These are phyloP conservation scores for Talaromyces sp. DNA, from an alignment of 2,329 filamentous ascomycete genomes.

Conservation along the genomic window DNA sequence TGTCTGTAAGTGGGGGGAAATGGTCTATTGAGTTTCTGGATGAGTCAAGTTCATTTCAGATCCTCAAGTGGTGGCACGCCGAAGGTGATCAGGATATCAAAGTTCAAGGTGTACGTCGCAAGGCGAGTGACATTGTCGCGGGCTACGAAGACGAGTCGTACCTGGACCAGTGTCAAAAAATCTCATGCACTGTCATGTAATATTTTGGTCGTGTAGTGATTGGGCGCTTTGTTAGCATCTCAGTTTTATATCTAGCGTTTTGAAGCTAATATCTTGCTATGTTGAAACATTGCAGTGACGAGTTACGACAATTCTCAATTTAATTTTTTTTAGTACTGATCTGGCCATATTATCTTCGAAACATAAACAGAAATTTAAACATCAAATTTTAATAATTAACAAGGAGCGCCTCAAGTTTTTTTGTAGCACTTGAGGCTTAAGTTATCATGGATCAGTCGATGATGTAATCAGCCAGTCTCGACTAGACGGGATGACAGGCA, in stretches of 20 bases:
- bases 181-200: slow-evolving; percentile 49
- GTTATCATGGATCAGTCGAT: not conserved
- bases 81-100: slow-evolving; percentile 76
- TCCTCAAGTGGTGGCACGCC: slow-evolving; percentile 86
- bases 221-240: not conserved
- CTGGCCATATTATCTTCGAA: not conserved
- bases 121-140: slow-evolving; percentile 29
- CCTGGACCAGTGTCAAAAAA: slow-evolving; percentile 55
- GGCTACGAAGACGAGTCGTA: slow-evolving; percentile 71
- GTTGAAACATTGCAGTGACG: not conserved
- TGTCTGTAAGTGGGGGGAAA: slow-evolving; percentile 78
- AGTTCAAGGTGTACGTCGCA: slow-evolving; percentile 67
- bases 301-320: not conserved
- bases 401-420: not conserved
- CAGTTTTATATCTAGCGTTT: not conserved
- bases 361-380: not conserved
- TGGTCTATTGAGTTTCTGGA: slow-evolving; percentile 79
- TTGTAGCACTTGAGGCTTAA: not conserved
- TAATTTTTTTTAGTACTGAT: not conserved
- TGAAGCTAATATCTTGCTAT: not conserved
- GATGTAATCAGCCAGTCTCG: not conserved
- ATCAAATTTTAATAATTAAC: not conserved
- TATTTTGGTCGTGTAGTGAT: not conserved
- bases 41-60: slow-evolving; percentile 64
- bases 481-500: not conserved